A percentile compares a stretch with the other conserved stretches of the same genome.
These are phyloP conservation scores for Sporodiniella umbellata DNA, from an alignment of 371 early-diverging fungal genomes.

Conservation along the genomic window DNA sequence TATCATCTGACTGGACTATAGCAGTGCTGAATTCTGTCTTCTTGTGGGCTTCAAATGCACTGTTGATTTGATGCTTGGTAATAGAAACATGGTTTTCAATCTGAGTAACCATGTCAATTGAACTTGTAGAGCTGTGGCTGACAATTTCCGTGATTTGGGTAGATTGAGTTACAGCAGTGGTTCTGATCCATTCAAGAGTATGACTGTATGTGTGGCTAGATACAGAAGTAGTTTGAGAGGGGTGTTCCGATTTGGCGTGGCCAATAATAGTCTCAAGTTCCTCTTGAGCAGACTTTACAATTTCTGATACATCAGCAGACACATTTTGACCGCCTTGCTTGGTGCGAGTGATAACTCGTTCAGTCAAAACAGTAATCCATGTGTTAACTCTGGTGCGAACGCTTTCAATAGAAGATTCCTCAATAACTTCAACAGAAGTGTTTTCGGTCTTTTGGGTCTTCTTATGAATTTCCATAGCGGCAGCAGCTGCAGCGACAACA, in stretches of 20 bases:
- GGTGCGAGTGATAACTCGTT: slow-evolving; percentile 19
- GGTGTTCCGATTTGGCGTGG: slow-evolving; percentile 14
- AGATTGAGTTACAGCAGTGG: slow-evolving; percentile 18
- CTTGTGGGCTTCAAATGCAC: slow-evolving; percentile 29
- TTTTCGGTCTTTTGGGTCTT: slow-evolving; percentile 20
- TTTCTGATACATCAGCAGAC: slow-evolving; percentile 16
- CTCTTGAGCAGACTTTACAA: slow-evolving; percentile 24
- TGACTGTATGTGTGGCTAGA: slow-evolving; percentile 11
- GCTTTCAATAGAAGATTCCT: slow-evolving; percentile 13
- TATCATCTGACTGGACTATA: neutral
- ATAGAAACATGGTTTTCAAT: slow-evolving; percentile 29
- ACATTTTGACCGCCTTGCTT: slow-evolving; percentile 23
- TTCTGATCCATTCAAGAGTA: slow-evolving; percentile 27
- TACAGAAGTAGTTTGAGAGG: slow-evolving; percentile 6
- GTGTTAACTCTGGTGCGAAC: slow-evolving; percentile 16
- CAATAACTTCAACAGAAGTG: slow-evolving; percentile 15
- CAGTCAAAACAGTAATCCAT: slow-evolving; percentile 20
- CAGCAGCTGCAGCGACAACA: slow-evolving; percentile 23
- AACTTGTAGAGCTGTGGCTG: slow-evolving; percentile 17
- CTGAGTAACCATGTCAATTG: slow-evolving; percentile 27
- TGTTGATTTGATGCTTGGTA: slow-evolving; percentile 27
- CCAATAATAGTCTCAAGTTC: slow-evolving; percentile 20
- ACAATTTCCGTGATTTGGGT: slow-evolving; percentile 25
- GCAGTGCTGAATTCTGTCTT: slow-evolving; percentile 4
- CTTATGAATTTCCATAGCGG: slow-evolving; percentile 15